Percentiles rank a stretch among this genome's conserved stretches.
Evolutionary conservation across 2,329 filamentous ascomycete genomes (phyloP).

Genomic region (Cladosporium halotolerans): DNA sequence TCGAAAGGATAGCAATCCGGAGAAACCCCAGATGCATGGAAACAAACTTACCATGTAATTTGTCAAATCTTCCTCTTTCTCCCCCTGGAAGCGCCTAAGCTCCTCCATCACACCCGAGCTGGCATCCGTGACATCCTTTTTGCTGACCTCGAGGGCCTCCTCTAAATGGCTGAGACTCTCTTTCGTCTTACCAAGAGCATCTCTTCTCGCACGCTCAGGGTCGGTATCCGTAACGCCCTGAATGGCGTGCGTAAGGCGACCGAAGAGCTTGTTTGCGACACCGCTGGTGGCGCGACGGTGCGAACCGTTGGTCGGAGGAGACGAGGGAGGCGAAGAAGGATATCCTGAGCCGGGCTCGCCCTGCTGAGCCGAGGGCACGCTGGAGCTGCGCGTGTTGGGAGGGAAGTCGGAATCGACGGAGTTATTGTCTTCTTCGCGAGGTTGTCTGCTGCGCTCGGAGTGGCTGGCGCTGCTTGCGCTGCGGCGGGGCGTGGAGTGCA

Average conservation of each 20-base stretch:
- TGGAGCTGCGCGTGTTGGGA: conserved; percentile 51
- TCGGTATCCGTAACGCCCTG: conserved; percentile 95
- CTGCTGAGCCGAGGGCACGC: conserved; percentile 19
- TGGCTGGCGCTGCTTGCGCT: conserved; percentile 46
- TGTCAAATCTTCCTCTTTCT: conserved; percentile 91
- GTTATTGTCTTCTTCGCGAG: conserved; percentile 64
- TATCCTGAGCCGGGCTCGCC: conserved; percentile 17
- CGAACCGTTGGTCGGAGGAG: conserved; percentile 22
- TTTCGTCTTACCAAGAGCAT: conserved; percentile 91
- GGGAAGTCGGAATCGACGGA: conserved; percentile 97
- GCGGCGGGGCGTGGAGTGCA: conserved; percentile 56
- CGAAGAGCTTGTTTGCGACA: conserved; percentile 92
- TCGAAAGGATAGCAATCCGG: not conserved
- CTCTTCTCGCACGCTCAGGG: conserved; percentile 82
- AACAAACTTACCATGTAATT: conserved; percentile 79
- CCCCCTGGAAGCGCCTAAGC: conserved; percentile 82
- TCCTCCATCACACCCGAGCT: conserved; percentile 84
- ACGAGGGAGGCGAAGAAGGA: conserved; percentile 16
- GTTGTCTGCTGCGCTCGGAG: conserved; percentile 20
- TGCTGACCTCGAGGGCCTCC: conserved; percentile 80
- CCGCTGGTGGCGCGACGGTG: conserved; percentile 79
- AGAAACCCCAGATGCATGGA: not conserved
- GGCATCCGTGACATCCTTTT: conserved; percentile 88
- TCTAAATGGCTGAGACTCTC: conserved; percentile 83
- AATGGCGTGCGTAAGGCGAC: conserved; percentile 87